Evolutionary conservation across 371 early-diverging fungal genomes (phyloP).

Genomic region (Coelomomyces lativittatus): DNA sequence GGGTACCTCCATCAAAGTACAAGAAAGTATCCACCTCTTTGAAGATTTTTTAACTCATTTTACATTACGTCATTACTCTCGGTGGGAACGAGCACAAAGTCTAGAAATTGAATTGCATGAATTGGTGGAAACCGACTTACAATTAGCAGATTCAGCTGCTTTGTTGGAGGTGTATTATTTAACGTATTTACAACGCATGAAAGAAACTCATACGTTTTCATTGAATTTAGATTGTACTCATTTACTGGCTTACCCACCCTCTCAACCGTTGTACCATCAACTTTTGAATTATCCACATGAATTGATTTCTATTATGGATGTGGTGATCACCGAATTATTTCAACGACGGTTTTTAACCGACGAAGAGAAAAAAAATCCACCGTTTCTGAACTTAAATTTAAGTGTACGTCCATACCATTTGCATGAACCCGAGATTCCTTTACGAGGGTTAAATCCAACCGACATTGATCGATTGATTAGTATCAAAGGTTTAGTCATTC

Average conservation of each 20-base stretch:
- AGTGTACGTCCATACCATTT: constrained; percentile 79
- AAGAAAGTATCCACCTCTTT: constrained; percentile 74
- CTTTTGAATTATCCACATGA: constrained; percentile 92
- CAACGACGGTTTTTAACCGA: constrained; percentile 48
- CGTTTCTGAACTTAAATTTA: not conserved
- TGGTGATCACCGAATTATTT: constrained; percentile 60
- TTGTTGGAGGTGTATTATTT: constrained; percentile 54
- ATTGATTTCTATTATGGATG: constrained; percentile 87
- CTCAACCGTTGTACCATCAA: constrained; percentile 59
- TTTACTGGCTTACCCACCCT: constrained; percentile 44
- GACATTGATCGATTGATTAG: constrained; percentile 95
- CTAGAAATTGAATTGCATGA: constrained; percentile 4
- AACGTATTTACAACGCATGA: constrained; percentile 16
- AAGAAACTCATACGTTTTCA: constrained; percentile 10
- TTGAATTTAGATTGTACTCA: constrained; percentile 82
- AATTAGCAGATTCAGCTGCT: constrained; percentile 21
- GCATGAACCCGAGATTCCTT: constrained; percentile 52
- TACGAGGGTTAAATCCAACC: constrained; percentile 87
- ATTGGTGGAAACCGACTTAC: not conserved
- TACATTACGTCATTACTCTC: constrained; percentile 27
- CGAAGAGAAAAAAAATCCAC: constrained; percentile 20
- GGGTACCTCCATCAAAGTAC: constrained; percentile 95
- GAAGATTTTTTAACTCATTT: constrained; percentile 71
- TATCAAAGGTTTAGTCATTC: constrained; percentile 87
- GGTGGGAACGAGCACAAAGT: constrained; percentile 3